Conservation (phyloP, 306 rosid genomes). For the Acacia crassicarpa region DNA sequence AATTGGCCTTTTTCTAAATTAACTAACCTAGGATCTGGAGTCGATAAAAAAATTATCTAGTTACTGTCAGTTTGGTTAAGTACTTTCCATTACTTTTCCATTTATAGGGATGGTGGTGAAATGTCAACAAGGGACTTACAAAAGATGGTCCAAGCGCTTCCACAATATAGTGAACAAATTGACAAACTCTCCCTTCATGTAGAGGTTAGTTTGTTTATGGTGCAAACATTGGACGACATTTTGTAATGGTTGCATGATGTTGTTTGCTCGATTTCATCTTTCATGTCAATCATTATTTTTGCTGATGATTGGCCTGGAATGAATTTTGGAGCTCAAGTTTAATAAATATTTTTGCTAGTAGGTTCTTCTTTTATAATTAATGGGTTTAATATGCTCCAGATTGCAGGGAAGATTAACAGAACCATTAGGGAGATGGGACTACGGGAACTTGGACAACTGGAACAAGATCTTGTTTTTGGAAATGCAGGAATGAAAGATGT, state of each 20-base stretch:
- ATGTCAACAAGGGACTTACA: slow-evolving; percentile 92
- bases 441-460: slow-evolving; percentile 88
- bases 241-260: slow-evolving; percentile 19
- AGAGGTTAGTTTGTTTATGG: slow-evolving; percentile 66
- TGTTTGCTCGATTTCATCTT: slow-evolving; percentile 7
- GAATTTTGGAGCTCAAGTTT: slow-evolving; percentile 11
- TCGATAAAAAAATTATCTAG: slow-evolving; percentile 17
- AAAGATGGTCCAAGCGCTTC: slow-evolving; percentile 98
- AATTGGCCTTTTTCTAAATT: slow-evolving; percentile 27
- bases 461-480: slow-evolving; percentile 97
- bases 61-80: slow-evolving; percentile 15
- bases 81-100: slow-evolving; percentile 24
- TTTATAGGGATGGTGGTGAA: slow-evolving; percentile 70
- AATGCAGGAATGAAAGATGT: slow-evolving; percentile 93
- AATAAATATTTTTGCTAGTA: slow-evolving; percentile 15
- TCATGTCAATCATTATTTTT: slow-evolving; percentile 16
- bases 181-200: slow-evolving; percentile 96
- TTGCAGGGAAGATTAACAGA: slow-evolving; percentile 83
- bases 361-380: background rate
- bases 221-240: slow-evolving; percentile 1
- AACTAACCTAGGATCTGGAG: slow-evolving; percentile 10
- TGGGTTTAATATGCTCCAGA: slow-evolving; percentile 50
- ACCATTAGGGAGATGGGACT: slow-evolving; percentile 72
- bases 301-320: slow-evolving; percentile 6
- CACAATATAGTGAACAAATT: slow-evolving; percentile 94